A percentile compares a stretch with the other conserved stretches of the same genome.
phyloP scores from a whole-genome alignment of 179 eudicot species.

The Silene vulgaris region DNA sequence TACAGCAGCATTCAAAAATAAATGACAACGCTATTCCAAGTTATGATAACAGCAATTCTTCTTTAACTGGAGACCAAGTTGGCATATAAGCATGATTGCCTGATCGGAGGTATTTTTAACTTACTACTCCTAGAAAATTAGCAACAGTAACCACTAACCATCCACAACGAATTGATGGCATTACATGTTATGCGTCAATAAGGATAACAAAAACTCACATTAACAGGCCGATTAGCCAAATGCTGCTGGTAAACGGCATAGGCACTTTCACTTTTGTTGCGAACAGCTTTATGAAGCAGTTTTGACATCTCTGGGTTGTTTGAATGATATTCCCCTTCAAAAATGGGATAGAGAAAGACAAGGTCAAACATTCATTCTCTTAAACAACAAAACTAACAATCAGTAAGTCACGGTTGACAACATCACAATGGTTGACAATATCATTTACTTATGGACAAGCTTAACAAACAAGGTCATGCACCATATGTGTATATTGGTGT shows the following conservation, averaged over 20 bases:
- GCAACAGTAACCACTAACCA: background rate
- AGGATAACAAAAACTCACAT: conserved; percentile 43
- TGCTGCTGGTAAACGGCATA: conserved; percentile 97
- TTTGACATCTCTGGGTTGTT: conserved; percentile 99
- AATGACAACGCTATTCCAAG: background rate
- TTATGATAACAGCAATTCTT: background rate
- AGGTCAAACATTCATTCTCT: background rate
- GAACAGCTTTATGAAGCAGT: conserved; percentile 95
- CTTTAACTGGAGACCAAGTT: background rate
- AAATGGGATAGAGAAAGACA: conserved; percentile 13
- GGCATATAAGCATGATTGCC: background rate
- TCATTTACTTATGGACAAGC: background rate
- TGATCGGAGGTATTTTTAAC: background rate
- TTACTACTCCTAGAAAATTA: background rate
- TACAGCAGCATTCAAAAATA: background rate
- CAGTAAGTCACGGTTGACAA: background rate
- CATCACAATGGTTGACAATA: conserved; percentile 1
- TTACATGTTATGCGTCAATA: background rate
- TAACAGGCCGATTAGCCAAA: conserved; percentile 91
- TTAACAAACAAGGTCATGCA: conserved; percentile 8
- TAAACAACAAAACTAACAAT: background rate
- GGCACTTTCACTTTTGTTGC: conserved; percentile 91
- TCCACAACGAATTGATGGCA: background rate
- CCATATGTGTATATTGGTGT: background rate
- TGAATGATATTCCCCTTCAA: conserved; percentile 82